These are phyloP conservation scores for Leccinum broughii DNA, from an alignment of 768 basidiomycete species.

Conservation along the genomic window DNA sequence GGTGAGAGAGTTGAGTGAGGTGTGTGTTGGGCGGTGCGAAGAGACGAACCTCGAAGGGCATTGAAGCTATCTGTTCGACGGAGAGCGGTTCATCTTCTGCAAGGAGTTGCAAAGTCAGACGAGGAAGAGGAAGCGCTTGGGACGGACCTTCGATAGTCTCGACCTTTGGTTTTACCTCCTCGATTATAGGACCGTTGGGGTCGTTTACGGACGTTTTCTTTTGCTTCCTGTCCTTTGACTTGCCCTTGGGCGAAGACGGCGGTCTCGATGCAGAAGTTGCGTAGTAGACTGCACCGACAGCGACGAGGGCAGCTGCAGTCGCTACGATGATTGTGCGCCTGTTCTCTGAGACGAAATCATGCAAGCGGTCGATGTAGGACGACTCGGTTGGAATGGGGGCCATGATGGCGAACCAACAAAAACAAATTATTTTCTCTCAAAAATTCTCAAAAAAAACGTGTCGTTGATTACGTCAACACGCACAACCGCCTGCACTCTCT, in stretches of 20 bases:
- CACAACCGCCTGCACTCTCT: constrained; percentile 27
- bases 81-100: constrained; percentile 47
- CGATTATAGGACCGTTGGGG: constrained; percentile 72
- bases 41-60: constrained; percentile 57
- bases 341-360: constrained; percentile 73
- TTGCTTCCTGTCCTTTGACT: constrained; percentile 44
- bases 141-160: constrained; percentile 34
- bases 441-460: constrained; percentile 15
- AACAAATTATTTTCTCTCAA: background rate
- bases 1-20: constrained; percentile 12
- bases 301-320: constrained; percentile 68
- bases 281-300: constrained; percentile 75
- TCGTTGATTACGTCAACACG: constrained; percentile 35
- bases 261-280: constrained; percentile 42
- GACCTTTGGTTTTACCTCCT: constrained; percentile 61
- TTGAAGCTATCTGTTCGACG: constrained; percentile 53
- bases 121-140: constrained; percentile 3
- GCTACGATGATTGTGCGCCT: constrained; percentile 74
- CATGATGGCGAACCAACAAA: constrained; percentile 12
- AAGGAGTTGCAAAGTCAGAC: constrained; percentile 6
- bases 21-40: background rate
- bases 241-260: constrained; percentile 41
- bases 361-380: constrained; percentile 60
- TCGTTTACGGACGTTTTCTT: constrained; percentile 62
- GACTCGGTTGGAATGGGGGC: constrained; percentile 21